Evolutionary conservation across 2,329 filamentous ascomycete species (phyloP).

Genomic region (Fusarium globosum): DNA sequence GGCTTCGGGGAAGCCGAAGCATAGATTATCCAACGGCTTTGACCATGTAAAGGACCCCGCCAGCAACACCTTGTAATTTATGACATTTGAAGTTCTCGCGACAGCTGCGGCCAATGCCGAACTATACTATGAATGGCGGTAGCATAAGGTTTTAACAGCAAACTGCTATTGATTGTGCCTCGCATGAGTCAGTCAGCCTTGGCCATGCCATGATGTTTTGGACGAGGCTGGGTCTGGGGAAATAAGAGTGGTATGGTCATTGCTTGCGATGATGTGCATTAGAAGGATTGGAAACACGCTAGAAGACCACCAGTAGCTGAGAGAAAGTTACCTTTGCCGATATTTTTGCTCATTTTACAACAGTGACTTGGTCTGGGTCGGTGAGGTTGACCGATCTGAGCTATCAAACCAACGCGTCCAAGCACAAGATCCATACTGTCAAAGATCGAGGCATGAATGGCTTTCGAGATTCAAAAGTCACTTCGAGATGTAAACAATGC

Average conservation of each 20-base stretch:
- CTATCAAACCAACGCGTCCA: neutral
- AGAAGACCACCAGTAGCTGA: constrained; percentile 3
- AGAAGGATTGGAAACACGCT: constrained; percentile 29
- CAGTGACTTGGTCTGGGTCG: neutral
- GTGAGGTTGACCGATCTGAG: neutral
- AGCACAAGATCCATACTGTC: neutral
- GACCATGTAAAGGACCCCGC: neutral
- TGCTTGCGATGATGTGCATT: constrained; percentile 33
- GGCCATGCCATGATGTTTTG: neutral
- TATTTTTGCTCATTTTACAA: neutral
- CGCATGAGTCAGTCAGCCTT: neutral
- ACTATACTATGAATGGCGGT: constrained; percentile 14
- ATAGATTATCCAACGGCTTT: constrained; percentile 1
- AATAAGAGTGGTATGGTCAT: constrained; percentile 18
- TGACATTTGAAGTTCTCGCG: constrained; percentile 14
- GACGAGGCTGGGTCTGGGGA: constrained; percentile 23
- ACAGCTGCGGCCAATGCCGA: neutral
- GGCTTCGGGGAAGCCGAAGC: constrained; percentile 32
- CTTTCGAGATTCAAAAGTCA: neutral
- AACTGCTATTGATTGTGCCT: neutral
- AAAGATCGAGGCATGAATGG: neutral
- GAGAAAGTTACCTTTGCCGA: neutral
- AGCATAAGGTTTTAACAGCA: neutral
- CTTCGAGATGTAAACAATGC: neutral
- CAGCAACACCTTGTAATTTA: constrained; percentile 13